Base-by-base conservation (phyloP, 1,284 basidiomycete species). In the Trichosporon coremiiforme region DNA sequence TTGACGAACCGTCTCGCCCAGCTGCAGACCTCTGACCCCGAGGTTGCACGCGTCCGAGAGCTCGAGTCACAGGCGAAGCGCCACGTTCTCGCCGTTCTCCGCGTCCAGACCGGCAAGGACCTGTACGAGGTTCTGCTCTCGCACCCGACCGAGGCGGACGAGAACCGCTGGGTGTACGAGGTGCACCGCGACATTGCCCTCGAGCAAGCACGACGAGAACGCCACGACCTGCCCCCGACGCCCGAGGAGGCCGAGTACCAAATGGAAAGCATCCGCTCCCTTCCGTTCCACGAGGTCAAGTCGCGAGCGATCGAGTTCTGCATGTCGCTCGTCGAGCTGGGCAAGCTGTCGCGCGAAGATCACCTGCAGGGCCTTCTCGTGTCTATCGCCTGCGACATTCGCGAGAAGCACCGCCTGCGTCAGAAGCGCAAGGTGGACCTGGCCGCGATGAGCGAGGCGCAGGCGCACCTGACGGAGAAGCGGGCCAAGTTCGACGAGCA, bases 311-410 rank as follows among this genome's bases (percentile, higher is more conserved):
- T 99, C 71, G 90, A 90, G 76, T 93, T 92, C 84, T 89, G 98
- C 71, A 87, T 99, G 66, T 89, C 92, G 73, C 87, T 99, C 10
- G 95, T 98, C 84, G 90, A 91, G 77, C 86, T 89, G 70, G 92
- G 90, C 57, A 91, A 91, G 77, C 89, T 99, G 60, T 87, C 89
- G 35, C 89, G 95, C 13, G 85, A 86, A 29, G 94, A 98, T 82
- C 90, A 91, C 20, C 98, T 96, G 82, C 95, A 98, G 81, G 95
- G 91, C 20, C 91, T 99, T 71, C 87, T 99, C 29, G 93, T 98
- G 79, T 94, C 95, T 7, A 98, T 99, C 76, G 95, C 96, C n/a
- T 89, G 89, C 50, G 97, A 99, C 81, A 96, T 99, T 65, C 90
- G 95, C 15, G 94, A 93, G 84, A 98, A 98, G 84, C 94, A 97